Evolutionary conservation across 2,329 filamentous ascomycete species (phyloP), one percentile per base, ranked within the genome.

Genomic region (Fusarium piperis): DNA sequence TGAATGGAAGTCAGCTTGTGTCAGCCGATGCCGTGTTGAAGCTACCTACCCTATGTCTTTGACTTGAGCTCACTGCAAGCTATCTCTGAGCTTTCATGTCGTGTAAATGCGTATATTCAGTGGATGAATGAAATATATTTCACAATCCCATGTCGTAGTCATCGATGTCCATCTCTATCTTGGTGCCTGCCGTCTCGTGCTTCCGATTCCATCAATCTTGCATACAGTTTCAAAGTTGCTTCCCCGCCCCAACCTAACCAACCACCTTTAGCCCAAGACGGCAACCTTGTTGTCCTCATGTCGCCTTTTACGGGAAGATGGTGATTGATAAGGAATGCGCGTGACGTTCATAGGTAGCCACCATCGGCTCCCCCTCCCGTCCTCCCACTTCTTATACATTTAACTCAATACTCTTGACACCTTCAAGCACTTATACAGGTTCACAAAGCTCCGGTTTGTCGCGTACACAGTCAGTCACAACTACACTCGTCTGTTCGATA

Each of bases 271-370:
- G 20, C 55, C 38, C 23, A 38, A 38, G 35, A 56, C 13, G 15
- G 53, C 33, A 44, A 53, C 35, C n/a, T 15, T 38, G 56, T 18
- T 59, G 35, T 52, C 46, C 59, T 44, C 13, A 41, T 16, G 30
- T 30, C 23, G 39, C n/a, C 44, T 56, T 65, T n/a, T n/a, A 30
- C 44, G 35, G 55, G 36, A 70, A 46, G 55, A 36, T 61, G 10
- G 44, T 60, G 65, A 60, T 61, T 56, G 66, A 72, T 72, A 70
- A 67, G 62, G 55, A 33, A 18, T 26, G 48, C 70, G 65, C 70
- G 70, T 72, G 69, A 72, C 70, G 32, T 39, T 35, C 5, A 12
- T 30, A 18, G 30, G 11, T 30, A 18, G 30, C 61, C 66, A 70
- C 55, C 30, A 15, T 16, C 10, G 9, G 13, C 28, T 11, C 8